These are phyloP conservation scores for Cronartium quercuum DNA, from an alignment of 1,284 basidiomycete species.

Conservation along the genomic window DNA sequence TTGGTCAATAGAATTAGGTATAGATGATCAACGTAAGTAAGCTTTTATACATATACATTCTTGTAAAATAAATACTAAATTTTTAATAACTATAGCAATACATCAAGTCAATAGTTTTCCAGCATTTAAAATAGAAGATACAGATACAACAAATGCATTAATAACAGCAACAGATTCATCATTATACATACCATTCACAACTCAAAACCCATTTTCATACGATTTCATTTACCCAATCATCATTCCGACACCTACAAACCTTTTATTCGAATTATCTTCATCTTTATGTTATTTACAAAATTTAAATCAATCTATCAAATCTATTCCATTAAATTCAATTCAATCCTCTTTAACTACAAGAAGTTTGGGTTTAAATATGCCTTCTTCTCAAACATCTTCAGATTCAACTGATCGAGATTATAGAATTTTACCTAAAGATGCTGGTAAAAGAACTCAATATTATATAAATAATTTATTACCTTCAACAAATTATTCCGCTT, in stretches of 20 bases:
- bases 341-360: slow-evolving; percentile 6
- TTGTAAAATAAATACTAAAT: not conserved
- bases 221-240: slow-evolving; percentile 4
- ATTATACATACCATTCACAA: not conserved
- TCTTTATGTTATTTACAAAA: slow-evolving; percentile 12
- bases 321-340: not conserved
- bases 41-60: too few relatives aligned
- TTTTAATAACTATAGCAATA: not conserved
- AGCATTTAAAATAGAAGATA: slow-evolving; percentile 13
- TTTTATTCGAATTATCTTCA: slow-evolving; percentile 4
- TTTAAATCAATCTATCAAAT: not conserved
- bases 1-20: slow-evolving; percentile 5
- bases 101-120: slow-evolving; percentile 4
- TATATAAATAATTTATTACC: slow-evolving; percentile 42
- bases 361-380: slow-evolving; percentile 1
- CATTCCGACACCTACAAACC: not conserved
- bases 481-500: slow-evolving; percentile 48
- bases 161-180: slow-evolving; percentile 15
- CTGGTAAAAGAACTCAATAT: slow-evolving; percentile 38
- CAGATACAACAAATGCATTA: slow-evolving; percentile 8
- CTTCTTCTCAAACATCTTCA: slow-evolving; percentile 16
- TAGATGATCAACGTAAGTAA: not conserved
- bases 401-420: slow-evolving; percentile 10
- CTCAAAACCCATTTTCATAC: not conserved
- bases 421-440: slow-evolving; percentile 2